These are phyloP conservation scores for Neurospora sublineolata DNA, from an alignment of 495 filamentous ascomycete species.

Conservation along the genomic window DNA sequence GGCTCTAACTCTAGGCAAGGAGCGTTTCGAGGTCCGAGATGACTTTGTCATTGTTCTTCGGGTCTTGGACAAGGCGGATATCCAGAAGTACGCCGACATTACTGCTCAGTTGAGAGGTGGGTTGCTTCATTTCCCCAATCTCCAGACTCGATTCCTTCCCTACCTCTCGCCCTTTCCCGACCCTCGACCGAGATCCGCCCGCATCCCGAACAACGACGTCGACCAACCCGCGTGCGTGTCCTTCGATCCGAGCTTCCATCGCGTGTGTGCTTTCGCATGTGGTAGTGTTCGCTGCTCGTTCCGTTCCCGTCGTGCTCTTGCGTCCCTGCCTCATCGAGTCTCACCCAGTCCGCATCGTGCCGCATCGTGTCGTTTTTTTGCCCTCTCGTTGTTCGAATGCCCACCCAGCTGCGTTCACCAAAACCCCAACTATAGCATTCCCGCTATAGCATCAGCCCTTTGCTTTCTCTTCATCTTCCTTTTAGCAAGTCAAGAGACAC, in stretches of 20 bases:
- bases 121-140: slow-evolving; percentile 8
- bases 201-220: background rate
- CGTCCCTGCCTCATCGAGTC: background rate
- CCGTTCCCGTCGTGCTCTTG: slow-evolving; percentile 1
- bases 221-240: slow-evolving; percentile 1
- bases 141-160: background rate
- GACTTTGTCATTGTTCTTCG: slow-evolving; percentile 79
- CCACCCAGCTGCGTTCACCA: background rate
- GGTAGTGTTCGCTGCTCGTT: background rate
- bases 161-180: background rate
- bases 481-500: background rate
- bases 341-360: background rate
- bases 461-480: background rate
- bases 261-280: slow-evolving; percentile 3
- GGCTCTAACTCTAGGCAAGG: slow-evolving; percentile 62
- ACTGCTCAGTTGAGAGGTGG: slow-evolving; percentile 69
- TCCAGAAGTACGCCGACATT: slow-evolving; percentile 63
- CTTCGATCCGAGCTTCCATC: background rate
- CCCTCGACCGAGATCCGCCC: background rate
- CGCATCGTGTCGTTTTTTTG: background rate
- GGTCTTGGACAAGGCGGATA: slow-evolving; percentile 70
- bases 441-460: background rate
- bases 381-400: background rate
- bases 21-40: slow-evolving; percentile 68
- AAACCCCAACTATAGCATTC: background rate